phyloP scores from a whole-genome alignment of 352 stramenopile species.

The Pythium aristosporum region DNA sequence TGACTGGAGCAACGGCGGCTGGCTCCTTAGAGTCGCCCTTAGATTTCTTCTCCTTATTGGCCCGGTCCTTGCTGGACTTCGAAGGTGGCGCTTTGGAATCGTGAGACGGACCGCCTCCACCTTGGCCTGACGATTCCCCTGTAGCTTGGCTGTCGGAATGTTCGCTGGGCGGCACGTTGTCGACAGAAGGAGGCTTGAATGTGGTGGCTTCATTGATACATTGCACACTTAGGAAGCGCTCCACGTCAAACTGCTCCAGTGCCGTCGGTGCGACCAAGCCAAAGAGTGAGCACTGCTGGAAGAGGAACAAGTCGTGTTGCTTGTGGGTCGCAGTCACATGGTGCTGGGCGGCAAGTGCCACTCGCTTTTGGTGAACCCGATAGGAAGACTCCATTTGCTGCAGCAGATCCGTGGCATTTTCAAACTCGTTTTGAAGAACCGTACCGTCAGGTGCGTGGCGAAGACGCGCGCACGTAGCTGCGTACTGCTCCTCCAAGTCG shows the following conservation, averaged over 20 bases:
- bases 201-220: slow-evolving; percentile 41
- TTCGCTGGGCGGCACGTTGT: slow-evolving; percentile 12
- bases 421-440: slow-evolving; percentile 61
- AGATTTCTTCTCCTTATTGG: slow-evolving; percentile 1
- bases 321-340: slow-evolving; percentile 50
- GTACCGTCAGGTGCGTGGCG: slow-evolving; percentile 71
- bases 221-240: slow-evolving; percentile 50
- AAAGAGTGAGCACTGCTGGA: slow-evolving; percentile 51
- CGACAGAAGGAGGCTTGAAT: background rate
- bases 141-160: background rate
- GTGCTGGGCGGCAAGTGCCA: slow-evolving; percentile 43
- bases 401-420: slow-evolving; percentile 48
- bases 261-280: slow-evolving; percentile 23
- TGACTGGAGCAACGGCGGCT: slow-evolving; percentile 25
- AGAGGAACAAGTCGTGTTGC: slow-evolving; percentile 48
- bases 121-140: slow-evolving; percentile 1
- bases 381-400: slow-evolving; percentile 76
- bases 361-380: slow-evolving; percentile 59
- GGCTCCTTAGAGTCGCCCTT: slow-evolving; percentile 23
- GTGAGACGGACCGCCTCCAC: background rate
- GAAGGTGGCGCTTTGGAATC: background rate
- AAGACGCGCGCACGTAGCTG: slow-evolving; percentile 44
- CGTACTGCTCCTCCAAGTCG: slow-evolving; percentile 52
- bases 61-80: background rate
- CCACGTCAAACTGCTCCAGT: slow-evolving; percentile 33